Base-by-base conservation (phyloP, 2,329 filamentous ascomycete species). In the Zymoseptoria passerinii region DNA sequence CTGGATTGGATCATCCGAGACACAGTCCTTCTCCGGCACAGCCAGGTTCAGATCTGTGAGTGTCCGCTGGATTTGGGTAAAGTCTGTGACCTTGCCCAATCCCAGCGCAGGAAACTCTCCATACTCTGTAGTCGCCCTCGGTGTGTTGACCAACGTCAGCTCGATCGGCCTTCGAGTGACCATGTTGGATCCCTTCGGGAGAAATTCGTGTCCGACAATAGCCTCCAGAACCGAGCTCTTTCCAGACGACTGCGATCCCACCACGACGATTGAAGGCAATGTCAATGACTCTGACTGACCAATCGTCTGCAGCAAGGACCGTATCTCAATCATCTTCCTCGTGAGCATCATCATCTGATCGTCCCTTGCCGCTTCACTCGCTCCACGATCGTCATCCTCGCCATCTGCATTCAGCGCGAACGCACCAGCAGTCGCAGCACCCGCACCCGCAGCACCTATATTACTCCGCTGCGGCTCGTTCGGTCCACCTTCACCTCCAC, bases 261-360 rank as follows among this genome's bases (percentile, higher is more conserved):
- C 96, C 44, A 99, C 94, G n/a, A 99, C 94, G 58, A 99, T 99
- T 0, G 95, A 97, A 0, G 94, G 94, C 20, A 99, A 77, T 1
- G 89, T 92, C 63, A 99, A 78, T 2, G 89, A 85, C 64, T 88
- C 90, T 0, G 92, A 95, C 77, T 99, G 92, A 35, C 92, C 95
- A 52, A 99, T 89, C 27, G 87, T 90, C 70, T 95, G 89, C 23
- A 99, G 80, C 58, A 99, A 90, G 65, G 87, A 92, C 65, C 95
- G 82, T 58, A 99, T 97, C 77, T 99, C 94, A 69, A 99, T 99
- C 94, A 99, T 99, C 77, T 97, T 97, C 77, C 94, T 92, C 1
- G 95, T 99, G 69, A 99, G 79, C 66, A 96, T 81, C 94, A 99
- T 99, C 92, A 99, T 99, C 74, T 99, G 94, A 72, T 99, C 94